Conservation (phyloP, 352 stramenopile genomes). For the Globisporangium canariense region DNA sequence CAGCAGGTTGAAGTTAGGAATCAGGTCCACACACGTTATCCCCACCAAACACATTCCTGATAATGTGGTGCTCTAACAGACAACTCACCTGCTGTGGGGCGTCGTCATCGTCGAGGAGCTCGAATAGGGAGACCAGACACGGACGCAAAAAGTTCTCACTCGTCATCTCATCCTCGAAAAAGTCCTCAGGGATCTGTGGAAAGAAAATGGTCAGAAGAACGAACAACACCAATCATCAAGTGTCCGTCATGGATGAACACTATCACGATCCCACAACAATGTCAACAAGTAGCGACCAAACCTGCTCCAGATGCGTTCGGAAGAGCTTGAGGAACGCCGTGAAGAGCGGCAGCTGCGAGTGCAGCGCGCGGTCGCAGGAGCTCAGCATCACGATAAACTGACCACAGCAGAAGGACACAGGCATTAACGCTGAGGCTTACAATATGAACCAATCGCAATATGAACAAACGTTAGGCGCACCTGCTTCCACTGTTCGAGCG, state of each 20-base stretch:
- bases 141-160: constrained; percentile 62
- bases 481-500: constrained; percentile 93
- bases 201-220: background rate
- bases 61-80: too few relatives aligned
- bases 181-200: constrained; percentile 55
- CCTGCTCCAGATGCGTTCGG: constrained; percentile 53
- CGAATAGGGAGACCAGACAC: constrained; percentile 57
- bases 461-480: constrained; percentile 16
- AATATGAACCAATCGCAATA: background rate
- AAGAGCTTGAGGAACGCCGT: constrained; percentile 56
- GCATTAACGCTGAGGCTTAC: too few relatives aligned
- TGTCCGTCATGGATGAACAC: too few relatives aligned
- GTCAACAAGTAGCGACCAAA: constrained; percentile 7
- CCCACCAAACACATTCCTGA: background rate
- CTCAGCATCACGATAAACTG: constrained; percentile 63
- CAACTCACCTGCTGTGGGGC: constrained; percentile 29
- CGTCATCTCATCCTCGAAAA: constrained; percentile 66
- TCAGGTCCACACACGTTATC: constrained; percentile 1
- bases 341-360: constrained; percentile 42
- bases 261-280: background rate
- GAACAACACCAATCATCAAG: background rate
- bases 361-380: constrained; percentile 53
- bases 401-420: background rate
- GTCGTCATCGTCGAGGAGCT: constrained; percentile 55
- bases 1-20: background rate